Evolutionary conservation across 768 basidiomycete genomes (phyloP), one percentile per base, ranked within the genome.

Genomic region (Pholiota microspora): DNA sequence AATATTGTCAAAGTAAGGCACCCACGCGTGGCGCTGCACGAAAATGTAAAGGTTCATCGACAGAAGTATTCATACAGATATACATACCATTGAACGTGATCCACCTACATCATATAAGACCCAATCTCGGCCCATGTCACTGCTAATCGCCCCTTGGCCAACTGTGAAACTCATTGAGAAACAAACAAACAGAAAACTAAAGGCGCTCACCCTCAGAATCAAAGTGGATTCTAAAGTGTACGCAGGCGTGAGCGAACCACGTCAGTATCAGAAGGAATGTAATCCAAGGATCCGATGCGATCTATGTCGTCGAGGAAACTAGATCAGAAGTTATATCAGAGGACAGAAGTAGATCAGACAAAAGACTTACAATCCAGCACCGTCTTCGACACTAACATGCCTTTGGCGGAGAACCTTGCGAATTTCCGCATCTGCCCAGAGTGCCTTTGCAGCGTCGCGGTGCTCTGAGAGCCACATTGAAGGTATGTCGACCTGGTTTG

Each of bases 21-120:
- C 70, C 88, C 88, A 90, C 24, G 84, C 84, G 38, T 82, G 77
- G 13, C 88, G 83, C 84, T 88, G 64, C 6, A n/a, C n/a, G n/a
- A n/a, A n/a, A n/a, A n/a, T n/a, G n/a, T n/a, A n/a, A n/a, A n/a
- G n/a, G n/a, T n/a, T n/a, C n/a, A n/a, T n/a, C n/a, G n/a, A n/a
- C n/a, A n/a, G n/a, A n/a, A n/a, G n/a, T n/a, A n/a, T n/a, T n/a
- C n/a, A n/a, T n/a, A n/a, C n/a, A n/a, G n/a, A n/a, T n/a, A n/a
- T n/a, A 62, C 76, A 8, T 61, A 84, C 82, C 67, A 73, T 68
- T 8, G 80, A 80, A 53, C 85, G 73, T 21, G 81, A 79, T 4
- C 86, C 86, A 13, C 86, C 87, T 0, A 88, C 86, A 58, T 88
- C 86, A 59, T 85, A 87, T 49, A 88, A 71, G 38, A 82, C 70